Evolutionary conservation across 2,329 filamentous ascomycete genomes (phyloP).

Genomic region (Paecilomyces dactylethromorphus): DNA sequence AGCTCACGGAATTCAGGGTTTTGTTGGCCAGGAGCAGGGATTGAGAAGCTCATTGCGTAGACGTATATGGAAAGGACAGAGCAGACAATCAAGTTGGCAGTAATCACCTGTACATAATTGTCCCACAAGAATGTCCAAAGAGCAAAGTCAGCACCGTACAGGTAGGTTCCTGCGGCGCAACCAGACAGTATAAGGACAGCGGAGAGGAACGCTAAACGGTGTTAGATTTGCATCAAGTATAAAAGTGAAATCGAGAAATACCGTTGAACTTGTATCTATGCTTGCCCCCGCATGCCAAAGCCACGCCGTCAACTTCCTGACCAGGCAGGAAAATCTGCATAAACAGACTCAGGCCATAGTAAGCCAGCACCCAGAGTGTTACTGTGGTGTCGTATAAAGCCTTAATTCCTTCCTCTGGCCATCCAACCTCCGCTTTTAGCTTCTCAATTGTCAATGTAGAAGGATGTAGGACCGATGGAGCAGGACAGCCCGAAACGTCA

Average conservation of each 20-base stretch:
- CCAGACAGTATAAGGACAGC: conserved; percentile 65
- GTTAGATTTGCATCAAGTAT: conserved; percentile 11
- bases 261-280: conserved; percentile 79
- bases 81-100: conserved; percentile 72
- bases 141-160: conserved; percentile 72
- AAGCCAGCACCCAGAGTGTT: conserved; percentile 64
- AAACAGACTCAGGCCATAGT: conserved; percentile 69
- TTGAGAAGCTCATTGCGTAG: conserved; percentile 75
- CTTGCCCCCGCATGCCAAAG: conserved; percentile 63
- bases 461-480: conserved; percentile 70
- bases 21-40: conserved; percentile 55
- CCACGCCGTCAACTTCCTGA: conserved; percentile 61
- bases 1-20: conserved; percentile 70
- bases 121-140: conserved; percentile 92
- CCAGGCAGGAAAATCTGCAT: conserved; percentile 74
- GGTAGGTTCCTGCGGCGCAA: conserved; percentile 65
- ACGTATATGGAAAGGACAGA: conserved; percentile 68
- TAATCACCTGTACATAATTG: conserved; percentile 81
- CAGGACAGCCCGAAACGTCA: conserved; percentile 84
- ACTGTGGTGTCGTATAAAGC: conserved; percentile 66
- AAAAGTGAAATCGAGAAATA: conserved; percentile 26
- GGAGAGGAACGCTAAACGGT: conserved; percentile 61
- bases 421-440: conserved; percentile 74
- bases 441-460: conserved; percentile 63
- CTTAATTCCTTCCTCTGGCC: conserved; percentile 64